Conservation (phyloP, 495 filamentous ascomycete genomes). For the Trichodelitschia bisporula region DNA sequence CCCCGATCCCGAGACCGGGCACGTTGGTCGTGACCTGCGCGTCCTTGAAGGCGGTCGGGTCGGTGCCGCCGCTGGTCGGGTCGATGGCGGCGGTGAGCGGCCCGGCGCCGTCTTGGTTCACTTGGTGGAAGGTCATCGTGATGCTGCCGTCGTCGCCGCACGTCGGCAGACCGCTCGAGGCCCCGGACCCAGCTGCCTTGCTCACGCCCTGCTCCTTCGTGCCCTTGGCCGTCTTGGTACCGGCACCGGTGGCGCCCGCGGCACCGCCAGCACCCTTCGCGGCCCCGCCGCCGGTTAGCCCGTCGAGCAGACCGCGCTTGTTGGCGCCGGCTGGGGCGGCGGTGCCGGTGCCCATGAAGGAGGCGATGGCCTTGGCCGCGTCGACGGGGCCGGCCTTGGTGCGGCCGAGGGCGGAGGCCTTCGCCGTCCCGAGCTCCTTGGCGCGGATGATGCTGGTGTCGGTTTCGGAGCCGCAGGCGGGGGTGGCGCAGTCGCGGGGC, state of each 20-base stretch:
- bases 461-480: constrained; percentile 20
- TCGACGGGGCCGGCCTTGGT: constrained; percentile 30
- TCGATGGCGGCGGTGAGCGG: constrained; percentile 15
- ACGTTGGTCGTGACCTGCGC: constrained; percentile 32
- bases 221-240: constrained; percentile 7
- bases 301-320: constrained; percentile 8
- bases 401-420: constrained; percentile 28
- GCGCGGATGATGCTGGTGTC: constrained; percentile 28
- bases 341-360: constrained; percentile 13
- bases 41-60: constrained; percentile 24
- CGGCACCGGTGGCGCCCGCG: constrained; percentile 7
- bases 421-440: constrained; percentile 13
- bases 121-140: constrained; percentile 18
- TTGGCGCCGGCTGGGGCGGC: constrained; percentile 2
- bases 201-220: constrained; percentile 10
- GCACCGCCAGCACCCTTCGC: constrained; percentile 1
- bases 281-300: constrained; percentile 2
- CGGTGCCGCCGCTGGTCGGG: constrained; percentile 28
- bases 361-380: constrained; percentile 13
- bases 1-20: constrained; percentile 24
- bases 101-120: constrained; percentile 20
- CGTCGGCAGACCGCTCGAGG: constrained; percentile 23
- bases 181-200: constrained; percentile 9
- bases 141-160: constrained; percentile 26
- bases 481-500: constrained; percentile 27